Evolutionary conservation across 1,284 basidiomycete species (phyloP).

Genomic region (Neolentinus lepideus): DNA sequence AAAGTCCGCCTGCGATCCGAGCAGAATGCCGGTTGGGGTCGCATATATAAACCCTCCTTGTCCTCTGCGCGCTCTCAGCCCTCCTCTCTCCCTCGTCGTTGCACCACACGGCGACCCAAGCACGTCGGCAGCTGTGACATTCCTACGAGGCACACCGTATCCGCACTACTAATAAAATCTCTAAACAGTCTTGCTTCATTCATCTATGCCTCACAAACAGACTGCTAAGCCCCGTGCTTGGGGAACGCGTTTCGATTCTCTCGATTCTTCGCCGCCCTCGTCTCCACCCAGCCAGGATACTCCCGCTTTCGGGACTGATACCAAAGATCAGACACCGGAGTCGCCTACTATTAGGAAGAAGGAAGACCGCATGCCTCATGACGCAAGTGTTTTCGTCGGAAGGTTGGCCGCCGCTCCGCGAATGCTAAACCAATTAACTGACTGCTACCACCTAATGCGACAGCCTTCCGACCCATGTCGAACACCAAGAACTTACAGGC

Average conservation of each 20-base stretch:
- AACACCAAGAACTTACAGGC: conserved; percentile 49
- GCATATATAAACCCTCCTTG: background rate
- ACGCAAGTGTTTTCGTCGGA: conserved; percentile 76
- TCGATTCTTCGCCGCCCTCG: conserved; percentile 25
- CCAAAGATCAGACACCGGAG: conserved; percentile 14
- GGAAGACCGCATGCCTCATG: conserved; percentile 50
- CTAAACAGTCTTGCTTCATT: background rate
- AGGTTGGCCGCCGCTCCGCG: conserved; percentile 30
- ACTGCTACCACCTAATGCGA: too few species aligned
- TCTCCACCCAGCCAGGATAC: conserved; percentile 11
- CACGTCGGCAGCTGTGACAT: background rate
- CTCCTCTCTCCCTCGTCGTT: background rate
- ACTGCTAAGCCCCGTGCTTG: conserved; percentile 33
- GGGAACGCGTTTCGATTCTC: conserved; percentile 65
- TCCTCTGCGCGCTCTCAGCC: background rate
- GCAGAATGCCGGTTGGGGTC: background rate
- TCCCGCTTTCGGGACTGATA: conserved; percentile 15
- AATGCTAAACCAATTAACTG: conserved; percentile 7
- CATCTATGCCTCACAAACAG: conserved; percentile 15
- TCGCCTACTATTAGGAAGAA: conserved; percentile 20
- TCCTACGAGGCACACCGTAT: background rate
- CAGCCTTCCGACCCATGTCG: conserved; percentile 64
- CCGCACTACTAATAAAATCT: background rate
- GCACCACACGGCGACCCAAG: background rate
- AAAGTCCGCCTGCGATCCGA: background rate